A percentile compares a stretch with the other conserved stretches of the same genome.
phyloP scores from a whole-genome alignment of 495 filamentous ascomycete genomes.

The Rhypophila decipiens region DNA sequence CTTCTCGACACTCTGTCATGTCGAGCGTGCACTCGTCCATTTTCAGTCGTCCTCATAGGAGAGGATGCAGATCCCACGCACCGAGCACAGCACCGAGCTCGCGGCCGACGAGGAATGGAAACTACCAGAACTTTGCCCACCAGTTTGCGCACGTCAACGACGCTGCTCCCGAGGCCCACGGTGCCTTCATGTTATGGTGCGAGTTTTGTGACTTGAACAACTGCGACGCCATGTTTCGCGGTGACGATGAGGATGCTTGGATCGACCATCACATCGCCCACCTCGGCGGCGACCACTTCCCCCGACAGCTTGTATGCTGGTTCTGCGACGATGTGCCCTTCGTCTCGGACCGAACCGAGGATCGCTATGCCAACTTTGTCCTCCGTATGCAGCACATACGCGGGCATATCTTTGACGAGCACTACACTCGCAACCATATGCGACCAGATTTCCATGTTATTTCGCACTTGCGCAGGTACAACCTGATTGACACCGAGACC shows the following conservation, averaged over 20 bases:
- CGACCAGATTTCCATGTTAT: constrained; percentile 37
- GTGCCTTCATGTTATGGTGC: constrained; percentile 26
- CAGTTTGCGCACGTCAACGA: background rate
- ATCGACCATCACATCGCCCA: constrained; percentile 35
- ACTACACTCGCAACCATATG: constrained; percentile 11
- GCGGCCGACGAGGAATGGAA: background rate
- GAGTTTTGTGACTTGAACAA: constrained; percentile 25
- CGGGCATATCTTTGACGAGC: constrained; percentile 25
- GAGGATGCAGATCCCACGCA: too few relatives aligned
- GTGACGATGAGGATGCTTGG: constrained; percentile 33
- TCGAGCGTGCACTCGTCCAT: background rate
- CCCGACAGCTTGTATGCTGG: constrained; percentile 36
- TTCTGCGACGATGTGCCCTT: constrained; percentile 38
- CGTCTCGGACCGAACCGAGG: background rate
- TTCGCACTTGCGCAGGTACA: constrained; percentile 20
- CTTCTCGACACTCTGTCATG: background rate
- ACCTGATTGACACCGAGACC: constrained; percentile 10
- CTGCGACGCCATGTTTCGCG: constrained; percentile 27
- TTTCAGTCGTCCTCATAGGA: constrained; percentile 12
- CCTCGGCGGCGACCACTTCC: constrained; percentile 26
- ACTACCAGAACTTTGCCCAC: constrained; percentile 1
- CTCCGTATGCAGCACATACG: constrained; percentile 41
- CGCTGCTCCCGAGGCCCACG: background rate
- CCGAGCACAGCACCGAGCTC: constrained; percentile 3
- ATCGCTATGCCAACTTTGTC: constrained; percentile 21